Conservation (phyloP, 2,329 filamentous ascomycete genomes). For the Teratosphaeria zuluensis region DNA sequence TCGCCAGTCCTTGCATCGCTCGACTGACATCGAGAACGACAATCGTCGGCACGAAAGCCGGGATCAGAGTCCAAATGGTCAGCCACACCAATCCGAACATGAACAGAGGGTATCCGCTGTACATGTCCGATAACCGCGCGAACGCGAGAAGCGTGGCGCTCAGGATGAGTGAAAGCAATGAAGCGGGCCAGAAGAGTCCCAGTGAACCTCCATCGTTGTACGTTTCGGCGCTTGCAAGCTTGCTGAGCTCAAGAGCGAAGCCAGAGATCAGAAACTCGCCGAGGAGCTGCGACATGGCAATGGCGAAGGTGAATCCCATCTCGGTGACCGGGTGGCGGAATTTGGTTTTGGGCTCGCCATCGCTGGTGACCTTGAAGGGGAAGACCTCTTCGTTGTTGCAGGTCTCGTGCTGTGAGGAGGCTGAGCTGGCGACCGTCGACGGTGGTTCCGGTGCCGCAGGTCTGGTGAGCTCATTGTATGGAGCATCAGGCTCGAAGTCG, state of each 20-base stretch:
- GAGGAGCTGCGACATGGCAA: conserved; percentile 27
- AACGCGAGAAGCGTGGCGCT: conserved; percentile 25
- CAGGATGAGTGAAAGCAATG: conserved; percentile 25
- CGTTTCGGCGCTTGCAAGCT: conserved; percentile 11
- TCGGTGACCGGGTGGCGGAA: conserved; percentile 24
- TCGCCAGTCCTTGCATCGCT: conserved; percentile 28
- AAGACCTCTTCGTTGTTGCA: not conserved
- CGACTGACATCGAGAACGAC: conserved; percentile 23
- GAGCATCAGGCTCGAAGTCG: not conserved
- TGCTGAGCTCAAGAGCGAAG: conserved; percentile 26
- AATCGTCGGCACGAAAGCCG: conserved; percentile 19
- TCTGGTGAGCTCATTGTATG: not conserved
- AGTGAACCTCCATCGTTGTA: conserved; percentile 8
- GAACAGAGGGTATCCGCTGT: conserved; percentile 27
- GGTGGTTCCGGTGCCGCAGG: not conserved
- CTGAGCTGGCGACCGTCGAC: not conserved
- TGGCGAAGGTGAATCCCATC: conserved; percentile 26
- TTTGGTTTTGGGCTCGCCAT: conserved; percentile 1
- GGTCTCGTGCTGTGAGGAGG: not conserved
- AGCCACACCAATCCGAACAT: conserved; percentile 27
- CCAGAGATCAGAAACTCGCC: conserved; percentile 29
- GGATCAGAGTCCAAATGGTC: conserved; percentile 25
- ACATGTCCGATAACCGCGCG: conserved; percentile 27
- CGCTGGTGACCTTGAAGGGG: not conserved
- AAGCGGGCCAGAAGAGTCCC: conserved; percentile 27